A percentile compares a stretch with the other conserved stretches of the same genome.
These are phyloP conservation scores for Maudiozyma bulderi DNA, from an alignment of 805 yeast genomes.

Conservation along the genomic window DNA sequence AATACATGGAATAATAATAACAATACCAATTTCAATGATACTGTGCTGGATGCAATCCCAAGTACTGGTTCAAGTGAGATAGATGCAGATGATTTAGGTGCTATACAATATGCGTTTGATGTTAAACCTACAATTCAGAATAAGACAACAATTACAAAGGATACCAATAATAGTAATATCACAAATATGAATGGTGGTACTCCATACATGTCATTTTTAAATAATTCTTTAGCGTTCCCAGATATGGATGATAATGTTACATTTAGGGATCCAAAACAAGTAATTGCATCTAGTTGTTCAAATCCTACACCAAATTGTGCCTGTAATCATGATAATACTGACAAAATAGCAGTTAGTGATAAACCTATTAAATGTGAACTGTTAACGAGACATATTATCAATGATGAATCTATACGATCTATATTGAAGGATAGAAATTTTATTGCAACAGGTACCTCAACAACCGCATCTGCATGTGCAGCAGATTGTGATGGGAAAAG, in stretches of 20 bases:
- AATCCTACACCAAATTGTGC: not conserved
- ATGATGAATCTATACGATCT: slow-evolving; percentile 5
- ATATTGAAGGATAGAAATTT: slow-evolving; percentile 3
- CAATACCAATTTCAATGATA: not conserved
- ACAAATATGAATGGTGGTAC: not conserved
- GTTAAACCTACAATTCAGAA: not conserved
- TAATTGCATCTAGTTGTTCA: not conserved
- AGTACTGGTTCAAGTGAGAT: not conserved
- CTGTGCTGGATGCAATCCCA: not conserved
- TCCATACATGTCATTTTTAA: not conserved
- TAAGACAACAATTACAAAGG: not conserved
- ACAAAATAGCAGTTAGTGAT: not conserved
- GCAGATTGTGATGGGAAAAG: not conserved
- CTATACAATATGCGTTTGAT: not conserved
- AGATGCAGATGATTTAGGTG: not conserved
- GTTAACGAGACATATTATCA: slow-evolving; percentile 6
- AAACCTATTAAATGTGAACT: slow-evolving; percentile 8
- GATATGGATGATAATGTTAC: slow-evolving; percentile 3
- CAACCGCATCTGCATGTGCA: not conserved
- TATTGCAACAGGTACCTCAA: not conserved
- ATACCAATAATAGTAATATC: not conserved
- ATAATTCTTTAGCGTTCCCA: slow-evolving; percentile 2
- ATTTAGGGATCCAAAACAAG: not conserved
- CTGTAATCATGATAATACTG: not conserved
- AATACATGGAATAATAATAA: not conserved